Conservation (phyloP, 805 yeast species). For the Saturnispora mendoncae region DNA sequence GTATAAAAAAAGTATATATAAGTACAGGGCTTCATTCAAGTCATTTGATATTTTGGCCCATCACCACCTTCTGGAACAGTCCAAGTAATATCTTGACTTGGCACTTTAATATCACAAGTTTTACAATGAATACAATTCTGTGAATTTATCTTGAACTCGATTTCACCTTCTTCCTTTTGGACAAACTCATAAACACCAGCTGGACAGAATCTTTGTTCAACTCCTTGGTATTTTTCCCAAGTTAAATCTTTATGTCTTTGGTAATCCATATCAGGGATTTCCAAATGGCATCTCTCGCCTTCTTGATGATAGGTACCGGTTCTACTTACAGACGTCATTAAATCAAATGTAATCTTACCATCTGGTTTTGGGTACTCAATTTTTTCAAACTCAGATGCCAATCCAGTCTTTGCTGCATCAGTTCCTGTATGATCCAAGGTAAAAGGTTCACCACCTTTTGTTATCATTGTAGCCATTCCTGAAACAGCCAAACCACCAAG, state of each 20-base stretch:
- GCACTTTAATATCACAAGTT: constrained; percentile 96
- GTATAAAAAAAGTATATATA: neutral
- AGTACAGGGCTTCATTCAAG: constrained; percentile 25
- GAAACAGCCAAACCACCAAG: constrained; percentile 79
- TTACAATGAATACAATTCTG: constrained; percentile 98
- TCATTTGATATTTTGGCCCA: constrained; percentile 92
- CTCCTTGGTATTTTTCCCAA: constrained; percentile 73
- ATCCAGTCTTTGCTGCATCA: constrained; percentile 64
- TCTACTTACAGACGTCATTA: constrained; percentile 88
- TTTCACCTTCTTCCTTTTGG: constrained; percentile 41
- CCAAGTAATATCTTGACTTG: constrained; percentile 92
- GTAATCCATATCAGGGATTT: constrained; percentile 55
- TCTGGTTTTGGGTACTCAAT: constrained; percentile 95
- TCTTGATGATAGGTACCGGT: constrained; percentile 96
- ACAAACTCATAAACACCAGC: constrained; percentile 96
- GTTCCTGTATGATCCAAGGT: constrained; percentile 61
- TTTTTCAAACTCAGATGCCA: constrained; percentile 57
- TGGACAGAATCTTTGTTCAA: constrained; percentile 91
- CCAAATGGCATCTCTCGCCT: constrained; percentile 82
- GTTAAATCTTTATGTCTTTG: constrained; percentile 57
- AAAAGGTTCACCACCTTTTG: constrained; percentile 81
- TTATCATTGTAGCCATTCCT: constrained; percentile 70
- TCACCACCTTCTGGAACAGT: constrained; percentile 98
- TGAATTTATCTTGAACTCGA: constrained; percentile 84
- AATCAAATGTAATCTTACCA: constrained; percentile 83